Percentiles rank a stretch among this genome's conserved stretches.
These are phyloP conservation scores for Globisporangium camurandrum DNA, from an alignment of 352 stramenopile genomes.

Conservation along the genomic window DNA sequence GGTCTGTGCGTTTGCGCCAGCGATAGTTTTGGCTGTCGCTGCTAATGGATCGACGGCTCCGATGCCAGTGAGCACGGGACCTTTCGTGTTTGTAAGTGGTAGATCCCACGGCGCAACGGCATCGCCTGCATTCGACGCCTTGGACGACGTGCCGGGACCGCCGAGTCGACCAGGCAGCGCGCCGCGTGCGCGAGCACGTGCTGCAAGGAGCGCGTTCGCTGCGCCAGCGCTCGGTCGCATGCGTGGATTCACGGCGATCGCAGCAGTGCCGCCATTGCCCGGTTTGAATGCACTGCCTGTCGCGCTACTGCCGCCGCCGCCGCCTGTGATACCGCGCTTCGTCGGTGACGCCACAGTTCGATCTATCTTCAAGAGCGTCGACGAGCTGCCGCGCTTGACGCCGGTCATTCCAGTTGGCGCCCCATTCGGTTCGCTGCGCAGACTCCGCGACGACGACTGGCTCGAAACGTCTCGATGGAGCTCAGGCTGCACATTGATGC, in stretches of 20 bases:
- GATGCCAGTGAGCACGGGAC: conserved; percentile 10
- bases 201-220: conserved; percentile 64
- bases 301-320: too few relatives aligned
- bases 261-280: conserved; percentile 13
- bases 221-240: conserved; percentile 44
- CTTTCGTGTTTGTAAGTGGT: conserved; percentile 38
- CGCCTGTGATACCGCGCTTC: conserved; percentile 25
- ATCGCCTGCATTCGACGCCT: conserved; percentile 20
- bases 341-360: conserved; percentile 40
- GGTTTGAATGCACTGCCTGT: conserved; percentile 16
- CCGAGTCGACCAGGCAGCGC: conserved; percentile 41
- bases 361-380: conserved; percentile 18
- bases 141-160: conserved; percentile 28
- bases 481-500: conserved; percentile 23
- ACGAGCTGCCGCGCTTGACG: conserved; percentile 6
- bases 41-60: conserved; percentile 8
- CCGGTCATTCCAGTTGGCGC: conserved; percentile 4
- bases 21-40: not conserved
- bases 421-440: conserved; percentile 9
- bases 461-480: conserved; percentile 39
- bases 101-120: conserved; percentile 70
- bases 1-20: not conserved
- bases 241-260: conserved; percentile 11
- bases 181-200: conserved; percentile 53
- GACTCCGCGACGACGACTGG: conserved; percentile 35